phyloP scores from a whole-genome alignment of 441 rosid genomes.

The Pelargonium fulgidum region DNA sequence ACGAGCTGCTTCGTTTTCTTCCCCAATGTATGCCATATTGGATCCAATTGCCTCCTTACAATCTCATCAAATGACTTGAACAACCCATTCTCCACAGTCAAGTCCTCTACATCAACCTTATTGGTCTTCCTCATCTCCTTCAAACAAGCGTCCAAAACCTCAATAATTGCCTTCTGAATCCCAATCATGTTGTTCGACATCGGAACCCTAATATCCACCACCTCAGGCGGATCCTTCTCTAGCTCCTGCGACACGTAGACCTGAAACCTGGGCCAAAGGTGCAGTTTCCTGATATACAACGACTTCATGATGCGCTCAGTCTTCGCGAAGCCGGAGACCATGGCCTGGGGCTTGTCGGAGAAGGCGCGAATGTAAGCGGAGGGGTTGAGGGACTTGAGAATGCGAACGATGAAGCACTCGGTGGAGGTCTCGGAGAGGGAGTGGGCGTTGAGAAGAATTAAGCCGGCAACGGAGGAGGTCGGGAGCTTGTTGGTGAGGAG shows the following conservation, averaged over 20 bases:
- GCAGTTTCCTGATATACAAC: conserved; percentile 52
- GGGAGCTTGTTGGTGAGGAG: conserved; percentile 57
- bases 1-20: conserved; percentile 94
- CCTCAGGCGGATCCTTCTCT: conserved; percentile 73
- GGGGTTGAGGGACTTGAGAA: conserved; percentile 49
- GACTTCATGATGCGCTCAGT: conserved; percentile 82
- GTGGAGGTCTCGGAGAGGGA: conserved; percentile 74
- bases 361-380: conserved; percentile 54
- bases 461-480: conserved; percentile 49
- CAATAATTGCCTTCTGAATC: conserved; percentile 81
- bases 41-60: conserved; percentile 87
- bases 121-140: conserved; percentile 96
- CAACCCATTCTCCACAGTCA: conserved; percentile 91
- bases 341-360: conserved; percentile 72
- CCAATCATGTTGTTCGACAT: conserved; percentile 85
- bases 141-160: conserved; percentile 89
- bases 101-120: conserved; percentile 90
- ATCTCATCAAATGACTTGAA: conserved; percentile 99
- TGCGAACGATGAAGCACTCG: conserved; percentile 80
- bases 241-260: conserved; percentile 82
- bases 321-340: conserved; percentile 87
- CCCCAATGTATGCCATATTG: conserved; percentile 94
- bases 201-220: conserved; percentile 76
- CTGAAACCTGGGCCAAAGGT: conserved; percentile 98
- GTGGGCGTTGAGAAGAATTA: conserved; percentile 57